These are phyloP conservation scores for Hortaea werneckii DNA, from an alignment of 2,329 filamentous ascomycete genomes.

Conservation along the genomic window DNA sequence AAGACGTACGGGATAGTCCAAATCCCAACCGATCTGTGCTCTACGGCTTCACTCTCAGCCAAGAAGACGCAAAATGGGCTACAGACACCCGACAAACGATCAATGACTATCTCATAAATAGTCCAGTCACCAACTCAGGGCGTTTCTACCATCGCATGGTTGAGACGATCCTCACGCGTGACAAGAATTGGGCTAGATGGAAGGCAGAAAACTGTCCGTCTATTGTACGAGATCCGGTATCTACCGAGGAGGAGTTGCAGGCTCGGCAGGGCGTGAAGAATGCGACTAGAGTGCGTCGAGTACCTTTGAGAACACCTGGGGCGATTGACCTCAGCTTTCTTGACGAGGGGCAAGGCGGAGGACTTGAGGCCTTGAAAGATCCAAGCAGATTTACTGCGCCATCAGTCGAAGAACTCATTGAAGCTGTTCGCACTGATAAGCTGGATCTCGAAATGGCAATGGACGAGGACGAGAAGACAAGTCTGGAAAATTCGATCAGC, in stretches of 20 bases:
- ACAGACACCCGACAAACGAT: conserved; percentile 67
- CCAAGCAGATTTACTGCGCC: conserved; percentile 55
- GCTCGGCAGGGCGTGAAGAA: conserved; percentile 58
- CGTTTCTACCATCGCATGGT: conserved; percentile 95
- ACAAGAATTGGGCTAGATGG: conserved; percentile 99
- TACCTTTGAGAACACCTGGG: conserved; percentile 59
- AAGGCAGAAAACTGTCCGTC: conserved; percentile 88
- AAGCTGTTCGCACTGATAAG: conserved; percentile 66
- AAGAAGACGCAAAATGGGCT: conserved; percentile 85
- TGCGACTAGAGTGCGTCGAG: conserved; percentile 58
- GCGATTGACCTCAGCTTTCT: conserved; percentile 72
- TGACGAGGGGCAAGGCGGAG: conserved; percentile 52
- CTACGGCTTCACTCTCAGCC: conserved; percentile 64
- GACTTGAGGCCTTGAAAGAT: conserved; percentile 61
- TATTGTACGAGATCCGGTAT: conserved; percentile 67
- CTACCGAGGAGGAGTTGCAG: conserved; percentile 56
- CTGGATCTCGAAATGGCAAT: conserved; percentile 78
- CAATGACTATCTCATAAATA: conserved; percentile 64
- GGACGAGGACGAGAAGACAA: conserved; percentile 49
- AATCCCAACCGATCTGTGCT: conserved; percentile 72
- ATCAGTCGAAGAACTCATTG: conserved; percentile 58
- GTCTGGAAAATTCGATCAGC: conserved; percentile 59
- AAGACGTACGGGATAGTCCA: conserved; percentile 42
- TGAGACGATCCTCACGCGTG: conserved; percentile 84
- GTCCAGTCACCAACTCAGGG: conserved; percentile 47